These are phyloP conservation scores for Yarrowia divulgata DNA, from an alignment of 805 yeast species.

Conservation along the genomic window DNA sequence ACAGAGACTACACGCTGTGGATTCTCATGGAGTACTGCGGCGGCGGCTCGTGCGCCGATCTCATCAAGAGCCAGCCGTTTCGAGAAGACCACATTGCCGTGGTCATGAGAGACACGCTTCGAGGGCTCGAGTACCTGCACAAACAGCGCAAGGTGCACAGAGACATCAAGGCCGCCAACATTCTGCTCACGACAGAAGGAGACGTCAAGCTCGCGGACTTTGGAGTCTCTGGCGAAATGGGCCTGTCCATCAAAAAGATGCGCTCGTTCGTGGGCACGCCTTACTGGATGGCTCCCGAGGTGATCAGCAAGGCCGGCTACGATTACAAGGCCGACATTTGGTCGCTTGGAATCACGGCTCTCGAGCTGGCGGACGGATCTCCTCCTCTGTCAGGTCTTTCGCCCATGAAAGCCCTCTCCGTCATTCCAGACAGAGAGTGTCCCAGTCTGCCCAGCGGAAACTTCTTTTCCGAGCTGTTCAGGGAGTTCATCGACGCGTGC, in stretches of 20 bases:
- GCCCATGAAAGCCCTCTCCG: conserved; percentile 77
- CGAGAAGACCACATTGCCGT: conserved; percentile 67
- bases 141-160: conserved; percentile 79
- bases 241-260: conserved; percentile 60
- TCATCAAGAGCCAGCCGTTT: conserved; percentile 62
- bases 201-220: conserved; percentile 86
- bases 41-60: conserved; percentile 87
- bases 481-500: conserved; percentile 68
- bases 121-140: conserved; percentile 81
- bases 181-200: conserved; percentile 73
- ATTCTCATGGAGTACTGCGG: conserved; percentile 96
- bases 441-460: conserved; percentile 67
- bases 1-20: conserved; percentile 79
- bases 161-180: conserved; percentile 90
- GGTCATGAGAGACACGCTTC: conserved; percentile 67
- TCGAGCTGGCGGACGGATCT: conserved; percentile 80
- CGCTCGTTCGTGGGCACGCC: conserved; percentile 94
- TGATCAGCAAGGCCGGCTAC: conserved; percentile 85
- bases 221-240: conserved; percentile 88
- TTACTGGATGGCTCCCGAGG: conserved; percentile 99
- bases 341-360: conserved; percentile 93
- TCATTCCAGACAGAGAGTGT: conserved; percentile 69
- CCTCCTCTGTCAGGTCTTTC: conserved; percentile 80
- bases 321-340: conserved; percentile 91
- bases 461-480: conserved; percentile 54